Base-by-base conservation (phyloP, 1,284 basidiomycete species). In the Tilletiopsis washingtonensis region DNA sequence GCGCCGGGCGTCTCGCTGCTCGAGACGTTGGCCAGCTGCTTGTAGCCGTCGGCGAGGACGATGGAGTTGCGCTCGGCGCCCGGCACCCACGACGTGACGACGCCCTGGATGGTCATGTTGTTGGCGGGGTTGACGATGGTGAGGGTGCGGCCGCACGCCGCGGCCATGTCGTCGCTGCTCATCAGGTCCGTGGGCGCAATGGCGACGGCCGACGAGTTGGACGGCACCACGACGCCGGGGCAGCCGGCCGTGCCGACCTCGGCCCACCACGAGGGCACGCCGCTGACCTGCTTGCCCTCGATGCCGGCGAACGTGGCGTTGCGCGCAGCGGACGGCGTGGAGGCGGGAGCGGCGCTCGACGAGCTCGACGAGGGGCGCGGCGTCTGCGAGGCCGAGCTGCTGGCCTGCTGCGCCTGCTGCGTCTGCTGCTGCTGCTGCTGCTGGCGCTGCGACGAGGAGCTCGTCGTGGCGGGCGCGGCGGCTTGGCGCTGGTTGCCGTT, bases 381-480 rank as follows among this genome's bases (percentile, higher is more conserved):
- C 3, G 21, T 42, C 5, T 26, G n/a, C 6, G 20, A 5, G 34
- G 23, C 19, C 3, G 21, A 12, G 4, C 19, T 21, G 26, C 15
- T n/a, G 36, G 4, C 3, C 20, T 21, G 26, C 27, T 45, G 27
- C 25, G 23, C 14, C 40, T 39, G 25, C n/a, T 26, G n/a, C 43
- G 19, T 21, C 47, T 50, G 24, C 27, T 37, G 40, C 36, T 54
- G 25, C 37, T 49, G 43, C 17, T 14, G 47, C 40, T 40, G 48
- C 24, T 47, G 23, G 20, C 24, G 36, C 47, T 49, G 15, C 39
- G 15, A 6, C 36, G 34, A 20, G 54, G 40, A 7, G 52, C 44
- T 4, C n/a, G n/a, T n/a, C n/a, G n/a, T n/a, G n/a, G n/a, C n/a
- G n/a, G n/a, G n/a, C n/a, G n/a, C n/a, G n/a, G n/a, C n/a, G 57